Conservation (phyloP, 768 basidiomycete genomes). For the Lentinula lateritia region DNA sequence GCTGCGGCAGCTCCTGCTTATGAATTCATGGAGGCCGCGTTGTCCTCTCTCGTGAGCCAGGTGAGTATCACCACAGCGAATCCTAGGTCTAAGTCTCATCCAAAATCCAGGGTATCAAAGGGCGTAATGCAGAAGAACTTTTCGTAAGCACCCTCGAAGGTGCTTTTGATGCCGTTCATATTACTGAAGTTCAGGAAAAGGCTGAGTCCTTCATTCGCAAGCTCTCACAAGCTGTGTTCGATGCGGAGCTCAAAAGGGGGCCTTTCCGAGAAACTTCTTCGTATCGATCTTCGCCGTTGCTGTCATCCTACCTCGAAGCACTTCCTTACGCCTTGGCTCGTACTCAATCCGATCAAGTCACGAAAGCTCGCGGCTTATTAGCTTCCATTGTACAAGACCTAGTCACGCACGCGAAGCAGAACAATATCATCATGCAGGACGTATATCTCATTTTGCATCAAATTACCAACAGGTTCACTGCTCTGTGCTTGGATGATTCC, state of each 20-base stretch:
- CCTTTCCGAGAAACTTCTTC: conserved; percentile 49
- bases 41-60: conserved; percentile 70
- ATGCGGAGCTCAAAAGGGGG: conserved; percentile 62
- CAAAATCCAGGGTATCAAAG: conserved; percentile 53
- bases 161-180: conserved; percentile 68
- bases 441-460: conserved; percentile 71
- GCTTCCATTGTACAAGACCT: conserved; percentile 62
- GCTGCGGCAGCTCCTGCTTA: conserved; percentile 57
- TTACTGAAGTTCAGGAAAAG: conserved; percentile 61
- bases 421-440: conserved; percentile 45
- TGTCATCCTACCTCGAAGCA: conserved; percentile 75
- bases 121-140: conserved; percentile 68
- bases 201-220: conserved; percentile 68
- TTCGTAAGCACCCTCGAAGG: conserved; percentile 71
- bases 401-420: conserved; percentile 44
- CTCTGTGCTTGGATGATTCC: conserved; percentile 85
- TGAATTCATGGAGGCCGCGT: conserved; percentile 62
- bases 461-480: conserved; percentile 75
- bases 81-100: conserved; percentile 2
- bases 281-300: conserved; percentile 49
- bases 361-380: conserved; percentile 56
- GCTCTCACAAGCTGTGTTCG: conserved; percentile 67
- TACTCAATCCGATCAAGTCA: conserved; percentile 54
- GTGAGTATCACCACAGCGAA: conserved; percentile 32
- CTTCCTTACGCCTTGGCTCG: conserved; percentile 72